phyloP scores from a whole-genome alignment of 108 stramenopile species.

The Ochromonas danica region DNA sequence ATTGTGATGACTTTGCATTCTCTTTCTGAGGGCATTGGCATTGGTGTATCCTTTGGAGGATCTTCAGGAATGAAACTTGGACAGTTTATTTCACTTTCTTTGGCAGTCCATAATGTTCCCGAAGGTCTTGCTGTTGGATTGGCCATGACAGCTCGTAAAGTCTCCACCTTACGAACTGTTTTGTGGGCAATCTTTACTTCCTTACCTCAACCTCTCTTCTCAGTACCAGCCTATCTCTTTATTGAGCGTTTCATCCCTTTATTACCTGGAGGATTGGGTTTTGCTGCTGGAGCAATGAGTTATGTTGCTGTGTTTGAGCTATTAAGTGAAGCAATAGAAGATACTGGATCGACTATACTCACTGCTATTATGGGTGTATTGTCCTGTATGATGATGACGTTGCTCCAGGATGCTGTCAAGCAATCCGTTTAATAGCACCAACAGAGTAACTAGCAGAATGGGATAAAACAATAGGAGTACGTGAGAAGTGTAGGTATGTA shows the following conservation, averaged over 20 bases:
- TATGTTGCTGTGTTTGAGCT: conserved; percentile 95
- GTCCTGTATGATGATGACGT: conserved; percentile 2
- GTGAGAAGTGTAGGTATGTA: too few species aligned
- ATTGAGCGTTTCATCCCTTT: conserved; percentile 87
- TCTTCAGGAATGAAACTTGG: conserved; percentile 78
- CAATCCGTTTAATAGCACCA: neutral
- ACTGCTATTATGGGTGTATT: neutral
- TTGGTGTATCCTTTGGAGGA: conserved; percentile 89
- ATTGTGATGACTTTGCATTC: conserved; percentile 97
- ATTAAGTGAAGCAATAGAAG: conserved; percentile 83
- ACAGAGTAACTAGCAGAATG: too few species aligned
- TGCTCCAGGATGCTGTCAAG: conserved; percentile 2
- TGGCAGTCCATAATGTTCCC: conserved; percentile 97
- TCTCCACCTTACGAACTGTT: conserved; percentile 72
- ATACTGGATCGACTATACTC: neutral
- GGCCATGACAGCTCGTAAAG: conserved; percentile 80
- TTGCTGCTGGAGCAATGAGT: conserved; percentile 97
- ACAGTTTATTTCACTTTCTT: conserved; percentile 84
- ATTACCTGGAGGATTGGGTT: conserved; percentile 91
- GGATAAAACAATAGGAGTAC: too few species aligned
- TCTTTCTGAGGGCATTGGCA: conserved; percentile 93
- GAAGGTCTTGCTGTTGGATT: conserved; percentile 97
- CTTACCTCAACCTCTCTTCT: conserved; percentile 96
- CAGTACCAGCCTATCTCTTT: conserved; percentile 93
- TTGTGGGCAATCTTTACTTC: conserved; percentile 89